Conservation (phyloP, 208 protist species). For the Tritrichomonas musculus region DNA sequence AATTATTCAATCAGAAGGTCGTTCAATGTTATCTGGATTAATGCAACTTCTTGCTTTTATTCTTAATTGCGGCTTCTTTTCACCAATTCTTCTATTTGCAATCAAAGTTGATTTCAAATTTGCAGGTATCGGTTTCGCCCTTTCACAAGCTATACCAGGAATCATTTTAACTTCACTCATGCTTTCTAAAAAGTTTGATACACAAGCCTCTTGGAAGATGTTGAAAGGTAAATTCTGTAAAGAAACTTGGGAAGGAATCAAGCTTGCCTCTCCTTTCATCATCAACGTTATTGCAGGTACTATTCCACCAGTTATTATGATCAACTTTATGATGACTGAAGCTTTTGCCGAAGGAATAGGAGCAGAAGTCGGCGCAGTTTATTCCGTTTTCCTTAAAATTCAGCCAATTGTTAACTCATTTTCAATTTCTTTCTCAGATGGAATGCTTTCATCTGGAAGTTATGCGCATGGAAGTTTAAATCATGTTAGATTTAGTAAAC, state of each 20-base stretch:
- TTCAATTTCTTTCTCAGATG: not conserved
- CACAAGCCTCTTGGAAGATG: not conserved
- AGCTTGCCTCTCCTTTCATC: not conserved
- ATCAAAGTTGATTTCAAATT: not conserved
- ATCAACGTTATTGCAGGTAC: not conserved
- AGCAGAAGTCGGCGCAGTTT: not conserved
- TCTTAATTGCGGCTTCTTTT: not conserved
- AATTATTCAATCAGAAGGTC: not conserved
- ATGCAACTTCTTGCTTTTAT: conserved; percentile 5
- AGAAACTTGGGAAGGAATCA: not conserved
- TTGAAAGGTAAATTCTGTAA: not conserved
- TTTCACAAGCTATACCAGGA: not conserved
- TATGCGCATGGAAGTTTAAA: not conserved
- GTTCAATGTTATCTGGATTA: not conserved
- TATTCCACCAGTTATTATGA: not conserved
- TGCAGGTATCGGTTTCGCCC: not conserved
- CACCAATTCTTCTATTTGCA: not conserved
- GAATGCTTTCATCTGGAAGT: not conserved
- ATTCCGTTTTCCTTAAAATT: not conserved
- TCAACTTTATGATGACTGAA: not conserved
- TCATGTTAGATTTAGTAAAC: not conserved
- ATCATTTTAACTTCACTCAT: not conserved
- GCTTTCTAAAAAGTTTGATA: not conserved
- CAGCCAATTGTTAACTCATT: not conserved
- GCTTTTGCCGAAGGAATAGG: not conserved